Evolutionary conservation across 2,329 filamentous ascomycete genomes (phyloP), one percentile per base, ranked within the genome.

Genomic region (Colletotrichum sidae): DNA sequence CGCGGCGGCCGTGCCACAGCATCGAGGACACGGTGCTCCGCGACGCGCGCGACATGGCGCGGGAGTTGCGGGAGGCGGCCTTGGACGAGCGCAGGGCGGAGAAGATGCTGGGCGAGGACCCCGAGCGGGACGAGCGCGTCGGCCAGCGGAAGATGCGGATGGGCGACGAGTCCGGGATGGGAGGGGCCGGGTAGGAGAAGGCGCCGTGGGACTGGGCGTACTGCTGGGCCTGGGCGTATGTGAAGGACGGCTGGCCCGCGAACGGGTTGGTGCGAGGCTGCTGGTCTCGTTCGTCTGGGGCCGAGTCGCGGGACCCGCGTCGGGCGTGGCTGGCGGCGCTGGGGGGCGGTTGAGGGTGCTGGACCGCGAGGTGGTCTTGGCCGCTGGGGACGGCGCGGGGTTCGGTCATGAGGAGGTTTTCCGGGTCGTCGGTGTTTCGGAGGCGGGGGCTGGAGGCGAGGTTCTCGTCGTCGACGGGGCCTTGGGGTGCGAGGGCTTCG

Each of bases 81-180:
- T 61, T 65, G 34, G 51, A 41, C 8, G 55, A 42, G 33, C 55
- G 51, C 3, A 50, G 34, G 3, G 37, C 49, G 1, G 52, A 49
- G 17, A 53, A 39, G 17, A 38, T 39, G 42, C 55, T 67, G 8
- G 47, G 45, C 2, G 60, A 60, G 6, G 42, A 37, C 1, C 33
- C 61, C 8, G 55, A 65, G 25, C 55, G 50, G 4, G 65, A 65
- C 5, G 65, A 65, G 7, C 61, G 61, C 2, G 65, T 67, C 10
- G 65, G 65, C 65, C 65, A 67, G 11, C 65, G 51, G 34, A 67
- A 67, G 17, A 67, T 67, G 2, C 61, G 55, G 33, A 67, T 67
- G 11, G 62, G 62, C 4, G 62, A 65, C 4, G 58, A 58, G 11
- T 62, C 38, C 3, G 62, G 58, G 33, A 65, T 62, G 7, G 52